phyloP scores from a whole-genome alignment of 2,329 filamentous ascomycete species.

The Neurospora sp. region DNA sequence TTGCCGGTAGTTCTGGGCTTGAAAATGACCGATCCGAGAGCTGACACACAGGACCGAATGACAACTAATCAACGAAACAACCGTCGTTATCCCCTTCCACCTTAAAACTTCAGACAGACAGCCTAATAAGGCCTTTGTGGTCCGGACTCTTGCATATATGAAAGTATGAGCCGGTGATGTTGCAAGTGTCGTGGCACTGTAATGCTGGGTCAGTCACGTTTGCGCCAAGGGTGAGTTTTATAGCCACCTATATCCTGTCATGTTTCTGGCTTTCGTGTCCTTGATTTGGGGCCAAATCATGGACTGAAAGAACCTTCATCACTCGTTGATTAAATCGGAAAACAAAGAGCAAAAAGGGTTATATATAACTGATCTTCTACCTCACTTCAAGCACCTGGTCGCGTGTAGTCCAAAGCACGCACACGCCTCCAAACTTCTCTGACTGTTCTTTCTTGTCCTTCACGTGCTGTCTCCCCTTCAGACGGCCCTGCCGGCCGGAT shows the following conservation, averaged over 20 bases:
- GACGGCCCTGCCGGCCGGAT: constrained; percentile 58
- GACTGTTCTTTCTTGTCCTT: constrained; percentile 60
- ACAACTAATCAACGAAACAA: neutral
- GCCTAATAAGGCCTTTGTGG: neutral
- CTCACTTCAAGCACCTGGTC: constrained; percentile 43
- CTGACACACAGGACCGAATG: neutral
- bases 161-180: neutral
- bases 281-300: neutral
- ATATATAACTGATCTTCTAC: neutral
- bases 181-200: neutral
- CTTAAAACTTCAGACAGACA: neutral
- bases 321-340: neutral
- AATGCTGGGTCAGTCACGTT: neutral
- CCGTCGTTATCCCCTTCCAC: neutral
- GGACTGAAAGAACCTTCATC: neutral
- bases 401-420: constrained; percentile 51
- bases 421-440: constrained; percentile 66
- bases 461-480: constrained; percentile 48
- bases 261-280: neutral
- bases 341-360: neutral
- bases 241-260: neutral
- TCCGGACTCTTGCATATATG: neutral
- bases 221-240: neutral
- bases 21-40: neutral
- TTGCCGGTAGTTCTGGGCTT: neutral